phyloP scores from a whole-genome alignment of 345 rosid genomes.

The Lepidium africanum region DNA sequence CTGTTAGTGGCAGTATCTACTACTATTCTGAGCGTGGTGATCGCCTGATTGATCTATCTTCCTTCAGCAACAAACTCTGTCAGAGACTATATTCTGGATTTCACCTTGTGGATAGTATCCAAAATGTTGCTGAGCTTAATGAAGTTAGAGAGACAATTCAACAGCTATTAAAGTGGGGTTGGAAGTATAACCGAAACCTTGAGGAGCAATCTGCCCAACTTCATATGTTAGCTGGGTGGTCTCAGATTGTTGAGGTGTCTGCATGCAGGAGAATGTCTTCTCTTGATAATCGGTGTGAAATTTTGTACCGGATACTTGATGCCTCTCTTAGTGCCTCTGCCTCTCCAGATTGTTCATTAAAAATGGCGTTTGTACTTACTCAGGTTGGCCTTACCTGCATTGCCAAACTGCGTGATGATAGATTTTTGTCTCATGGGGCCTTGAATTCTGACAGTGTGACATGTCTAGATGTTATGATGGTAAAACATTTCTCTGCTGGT shows the following conservation, averaged over 20 bases:
- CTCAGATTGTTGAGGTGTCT: slow-evolving; percentile 88
- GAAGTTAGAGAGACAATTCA: slow-evolving; percentile 77
- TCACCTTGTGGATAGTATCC: slow-evolving; percentile 53
- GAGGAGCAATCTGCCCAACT: slow-evolving; percentile 99
- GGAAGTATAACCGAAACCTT: slow-evolving; percentile 89
- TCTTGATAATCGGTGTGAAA: slow-evolving; percentile 67
- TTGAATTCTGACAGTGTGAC: slow-evolving; percentile 66
- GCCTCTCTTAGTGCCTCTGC: slow-evolving; percentile 82
- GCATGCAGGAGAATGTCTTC: slow-evolving; percentile 70
- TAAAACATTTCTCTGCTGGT: slow-evolving; percentile 81
- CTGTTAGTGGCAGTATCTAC: slow-evolving; percentile 77
- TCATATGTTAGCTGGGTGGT: slow-evolving; percentile 96
- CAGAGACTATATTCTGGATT: slow-evolving; percentile 66
- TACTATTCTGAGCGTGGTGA: slow-evolving; percentile 92
- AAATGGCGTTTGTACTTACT: slow-evolving; percentile 77
- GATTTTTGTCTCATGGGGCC: slow-evolving; percentile 55
- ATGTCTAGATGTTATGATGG: slow-evolving; percentile 73
- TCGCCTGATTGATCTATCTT: slow-evolving; percentile 75
- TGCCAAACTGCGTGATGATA: slow-evolving; percentile 92
- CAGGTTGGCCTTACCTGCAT: slow-evolving; percentile 99
- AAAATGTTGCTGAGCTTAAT: slow-evolving; percentile 66
- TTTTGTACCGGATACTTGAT: slow-evolving; percentile 85
- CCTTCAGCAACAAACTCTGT: slow-evolving; percentile 75
- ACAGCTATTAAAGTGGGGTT: slow-evolving; percentile 86
- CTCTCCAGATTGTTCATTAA: slow-evolving; percentile 89